A percentile compares a stretch with the other conserved stretches of the same genome.
phyloP scores from a whole-genome alignment of 345 rosid genomes.

The Pelargonium nanum region DNA sequence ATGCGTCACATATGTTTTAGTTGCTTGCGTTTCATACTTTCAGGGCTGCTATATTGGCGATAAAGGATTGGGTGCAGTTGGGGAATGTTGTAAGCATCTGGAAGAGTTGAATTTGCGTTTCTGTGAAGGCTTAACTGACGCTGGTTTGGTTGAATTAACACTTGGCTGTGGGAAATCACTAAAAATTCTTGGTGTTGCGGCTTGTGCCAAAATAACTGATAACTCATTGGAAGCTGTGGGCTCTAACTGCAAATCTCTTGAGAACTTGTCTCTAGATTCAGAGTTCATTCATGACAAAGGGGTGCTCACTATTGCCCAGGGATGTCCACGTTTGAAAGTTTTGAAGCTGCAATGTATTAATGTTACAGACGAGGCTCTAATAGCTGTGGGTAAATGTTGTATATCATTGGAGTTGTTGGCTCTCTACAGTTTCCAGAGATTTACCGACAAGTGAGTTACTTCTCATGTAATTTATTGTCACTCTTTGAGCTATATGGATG shows the following conservation, averaged over 20 bases:
- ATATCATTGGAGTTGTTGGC: conserved; percentile 64
- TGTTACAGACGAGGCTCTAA: conserved; percentile 65
- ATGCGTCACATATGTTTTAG: background rate
- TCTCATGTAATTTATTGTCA: background rate
- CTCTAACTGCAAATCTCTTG: conserved; percentile 51
- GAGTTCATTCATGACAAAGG: conserved; percentile 64
- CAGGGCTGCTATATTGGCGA: conserved; percentile 92
- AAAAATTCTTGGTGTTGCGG: conserved; percentile 74
- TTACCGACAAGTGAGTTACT: conserved; percentile 62
- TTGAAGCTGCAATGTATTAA: conserved; percentile 72
- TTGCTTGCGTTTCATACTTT: conserved; percentile 6
- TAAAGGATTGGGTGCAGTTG: conserved; percentile 65
- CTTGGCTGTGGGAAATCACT: conserved; percentile 53
- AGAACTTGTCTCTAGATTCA: conserved; percentile 65
- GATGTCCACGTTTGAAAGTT: conserved; percentile 52
- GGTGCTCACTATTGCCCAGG: conserved; percentile 59
- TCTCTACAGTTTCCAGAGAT: conserved; percentile 62
- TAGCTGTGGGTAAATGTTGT: conserved; percentile 51
- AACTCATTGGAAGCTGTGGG: conserved; percentile 66
- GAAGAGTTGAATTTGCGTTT: conserved; percentile 72
- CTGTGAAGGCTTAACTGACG: conserved; percentile 80
- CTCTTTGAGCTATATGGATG: background rate
- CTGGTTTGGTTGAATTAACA: conserved; percentile 56
- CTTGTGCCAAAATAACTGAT: conserved; percentile 73
- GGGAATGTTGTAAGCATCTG: conserved; percentile 58